Conservation (phyloP, 2,329 filamentous ascomycete genomes). For the Trichoderma asperellum region DNA sequence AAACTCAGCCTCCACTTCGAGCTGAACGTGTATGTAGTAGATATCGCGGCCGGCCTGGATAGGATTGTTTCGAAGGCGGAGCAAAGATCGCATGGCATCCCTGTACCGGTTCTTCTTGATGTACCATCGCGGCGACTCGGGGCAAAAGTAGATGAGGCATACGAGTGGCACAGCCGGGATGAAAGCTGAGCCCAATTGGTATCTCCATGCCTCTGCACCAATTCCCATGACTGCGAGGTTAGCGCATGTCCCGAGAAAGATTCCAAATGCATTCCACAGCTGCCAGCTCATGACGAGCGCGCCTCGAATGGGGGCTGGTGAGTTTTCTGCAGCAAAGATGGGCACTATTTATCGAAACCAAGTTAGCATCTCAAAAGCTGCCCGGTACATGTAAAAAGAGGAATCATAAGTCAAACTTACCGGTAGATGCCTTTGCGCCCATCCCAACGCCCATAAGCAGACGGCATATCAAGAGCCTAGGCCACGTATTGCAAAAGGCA, state of each 20-base stretch:
- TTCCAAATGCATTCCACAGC: constrained; percentile 67
- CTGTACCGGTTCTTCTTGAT: constrained; percentile 67
- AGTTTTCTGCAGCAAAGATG: constrained; percentile 75
- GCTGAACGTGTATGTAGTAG: constrained; percentile 67
- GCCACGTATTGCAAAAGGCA: constrained; percentile 72
- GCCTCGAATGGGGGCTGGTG: constrained; percentile 70
- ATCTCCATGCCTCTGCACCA: constrained; percentile 56
- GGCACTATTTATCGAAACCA: constrained; percentile 54
- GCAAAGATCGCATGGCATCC: constrained; percentile 62
- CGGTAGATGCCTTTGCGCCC: constrained; percentile 70
- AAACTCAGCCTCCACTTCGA: constrained; percentile 61
- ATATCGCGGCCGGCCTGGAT: constrained; percentile 64
- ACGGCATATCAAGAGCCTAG: constrained; percentile 70
- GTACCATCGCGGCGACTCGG: constrained; percentile 67
- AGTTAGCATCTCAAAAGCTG: constrained; percentile 1
- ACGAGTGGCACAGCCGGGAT: constrained; percentile 61
- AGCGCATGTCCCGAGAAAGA: constrained; percentile 63
- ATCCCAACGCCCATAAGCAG: constrained; percentile 78
- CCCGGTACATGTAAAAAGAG: neutral
- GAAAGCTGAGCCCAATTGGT: constrained; percentile 67
- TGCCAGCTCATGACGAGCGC: constrained; percentile 84
- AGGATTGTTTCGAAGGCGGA: constrained; percentile 55
- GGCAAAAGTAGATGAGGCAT: constrained; percentile 66
- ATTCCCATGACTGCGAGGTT: constrained; percentile 55
- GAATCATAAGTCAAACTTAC: constrained; percentile 38